Evolutionary conservation across 305 asterid species (phyloP), one percentile per base, ranked within the genome.

Genomic region (Rubia occidens): DNA sequence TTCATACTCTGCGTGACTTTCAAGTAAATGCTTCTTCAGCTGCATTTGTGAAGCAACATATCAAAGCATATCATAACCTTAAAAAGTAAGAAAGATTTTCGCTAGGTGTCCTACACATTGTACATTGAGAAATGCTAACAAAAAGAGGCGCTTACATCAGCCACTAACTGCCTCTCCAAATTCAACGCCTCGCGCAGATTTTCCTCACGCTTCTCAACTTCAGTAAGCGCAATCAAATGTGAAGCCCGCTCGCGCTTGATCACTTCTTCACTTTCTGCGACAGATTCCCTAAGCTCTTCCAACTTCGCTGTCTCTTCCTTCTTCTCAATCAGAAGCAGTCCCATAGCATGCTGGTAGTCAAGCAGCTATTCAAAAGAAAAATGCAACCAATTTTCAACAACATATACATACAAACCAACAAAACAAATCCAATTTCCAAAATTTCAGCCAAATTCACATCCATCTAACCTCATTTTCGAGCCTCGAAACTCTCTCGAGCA

Each of bases 291-390:
- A 71, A 90, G 86, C 74, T 88, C 84, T 65, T 85, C 88, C 60
- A 79, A 75, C 76, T 88, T 88, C 32, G 83, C 71, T 43, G 89
- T 75, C 95, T 94, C 90, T 75, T 90, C 95, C 53, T 88, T 88
- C 75, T 93, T 93, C 90, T 90, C 97, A 63, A 93, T 90, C 61
- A 93, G 84, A 66, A 93, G 85, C 67, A 93, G 74, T 15, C 97
- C 97, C 97, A 93, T 93, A 67, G 75, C 85, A 76, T 90, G 86
- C 75, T 93, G 96, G 71, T 90, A 93, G 77, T 90, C 94, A 39
- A 79, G 82, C 49, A 93, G 91, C 97, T 93, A 89, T 72, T 53
- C 47, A 67, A 76, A 39, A 66, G 59, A 62, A 73, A 32, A 26
- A 53, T 5, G 1, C 58, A 53, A 53, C 24, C 58, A 53, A 53